Conservation (phyloP, 1,139 yeast genomes). For the Zhuliangozyma blackwelliae region DNA sequence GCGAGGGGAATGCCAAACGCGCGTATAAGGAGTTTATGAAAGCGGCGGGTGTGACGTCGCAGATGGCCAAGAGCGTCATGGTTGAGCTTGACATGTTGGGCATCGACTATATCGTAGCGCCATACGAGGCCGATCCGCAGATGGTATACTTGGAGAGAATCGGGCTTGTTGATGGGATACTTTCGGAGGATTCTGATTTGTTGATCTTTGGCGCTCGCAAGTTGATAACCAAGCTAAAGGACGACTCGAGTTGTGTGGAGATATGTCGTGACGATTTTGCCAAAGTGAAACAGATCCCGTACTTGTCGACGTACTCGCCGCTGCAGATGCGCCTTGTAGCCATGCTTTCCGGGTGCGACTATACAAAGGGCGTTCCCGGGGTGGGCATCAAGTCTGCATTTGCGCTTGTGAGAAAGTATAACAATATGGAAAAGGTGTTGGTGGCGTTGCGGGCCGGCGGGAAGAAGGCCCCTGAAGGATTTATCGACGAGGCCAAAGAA, state of each 20-base stretch:
- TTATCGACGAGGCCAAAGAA: conserved; percentile 53
- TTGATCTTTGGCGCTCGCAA: conserved; percentile 79
- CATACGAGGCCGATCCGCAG: conserved; percentile 98
- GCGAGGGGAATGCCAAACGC: conserved; percentile 48
- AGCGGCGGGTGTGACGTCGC: conserved; percentile 83
- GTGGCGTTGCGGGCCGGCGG: conserved; percentile 61
- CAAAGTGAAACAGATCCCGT: conserved; percentile 43
- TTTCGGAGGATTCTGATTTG: conserved; percentile 93
- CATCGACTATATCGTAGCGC: conserved; percentile 84
- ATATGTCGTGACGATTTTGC: conserved; percentile 53
- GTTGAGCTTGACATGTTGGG: conserved; percentile 57
- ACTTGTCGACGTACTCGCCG: conserved; percentile 41
- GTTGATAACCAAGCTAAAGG: conserved; percentile 77
- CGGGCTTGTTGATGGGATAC: conserved; percentile 77
- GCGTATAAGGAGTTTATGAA: conserved; percentile 73
- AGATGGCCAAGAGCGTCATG: conserved; percentile 85
- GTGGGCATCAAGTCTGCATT: conserved; percentile 82
- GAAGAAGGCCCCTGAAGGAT: conserved; percentile 54
- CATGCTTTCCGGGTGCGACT: conserved; percentile 92
- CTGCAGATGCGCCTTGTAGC: conserved; percentile 75
- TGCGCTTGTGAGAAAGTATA: conserved; percentile 49
- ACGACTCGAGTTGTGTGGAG: conserved; percentile 71
- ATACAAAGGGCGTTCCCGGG: conserved; percentile 79
- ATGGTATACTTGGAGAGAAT: conserved; percentile 81
- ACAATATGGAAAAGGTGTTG: conserved; percentile 52